Conservation (phyloP, 2,329 filamentous ascomycete genomes). For the Alternaria brassicae region DNA sequence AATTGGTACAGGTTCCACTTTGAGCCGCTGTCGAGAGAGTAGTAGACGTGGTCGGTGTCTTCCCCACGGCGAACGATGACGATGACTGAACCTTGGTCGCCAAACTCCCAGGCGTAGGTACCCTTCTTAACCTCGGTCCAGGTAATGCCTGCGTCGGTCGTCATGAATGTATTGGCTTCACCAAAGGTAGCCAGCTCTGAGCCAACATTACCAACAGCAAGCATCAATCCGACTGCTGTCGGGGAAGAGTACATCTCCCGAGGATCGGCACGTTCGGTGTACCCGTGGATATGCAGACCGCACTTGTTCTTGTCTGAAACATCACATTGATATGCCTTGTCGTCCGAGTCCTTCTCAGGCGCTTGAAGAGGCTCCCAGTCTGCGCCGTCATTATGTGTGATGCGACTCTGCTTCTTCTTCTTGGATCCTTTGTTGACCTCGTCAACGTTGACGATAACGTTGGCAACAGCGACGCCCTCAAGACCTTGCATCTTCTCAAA, state of each 20-base stretch:
- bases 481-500: slow-evolving; percentile 95
- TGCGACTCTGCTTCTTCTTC: slow-evolving; percentile 87
- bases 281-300: slow-evolving; percentile 91
- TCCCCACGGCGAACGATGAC: slow-evolving; percentile 79
- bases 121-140: slow-evolving; percentile 90
- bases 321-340: slow-evolving; percentile 73
- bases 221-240: slow-evolving; percentile 87
- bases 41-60: slow-evolving; percentile 73
- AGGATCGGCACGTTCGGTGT: slow-evolving; percentile 85
- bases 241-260: slow-evolving; percentile 86
- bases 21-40: slow-evolving; percentile 80
- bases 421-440: slow-evolving; percentile 66
- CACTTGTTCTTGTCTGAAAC: slow-evolving; percentile 69
- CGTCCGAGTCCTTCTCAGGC: slow-evolving; percentile 73
- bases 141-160: slow-evolving; percentile 83
- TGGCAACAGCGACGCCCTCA: slow-evolving; percentile 88
- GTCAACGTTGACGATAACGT: slow-evolving; percentile 78
- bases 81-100: slow-evolving; percentile 91
- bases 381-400: slow-evolving; percentile 95
- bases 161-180: slow-evolving; percentile 89
- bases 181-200: slow-evolving; percentile 69
- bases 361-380: slow-evolving; percentile 81
- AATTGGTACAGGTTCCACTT: slow-evolving; percentile 82
- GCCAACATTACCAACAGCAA: slow-evolving; percentile 92
- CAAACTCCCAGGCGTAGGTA: slow-evolving; percentile 90